A percentile compares a stretch with the other conserved stretches of the same genome.
Evolutionary conservation across 805 yeast genomes (phyloP).

Genomic region (Wickerhamomyces queroliae): DNA sequence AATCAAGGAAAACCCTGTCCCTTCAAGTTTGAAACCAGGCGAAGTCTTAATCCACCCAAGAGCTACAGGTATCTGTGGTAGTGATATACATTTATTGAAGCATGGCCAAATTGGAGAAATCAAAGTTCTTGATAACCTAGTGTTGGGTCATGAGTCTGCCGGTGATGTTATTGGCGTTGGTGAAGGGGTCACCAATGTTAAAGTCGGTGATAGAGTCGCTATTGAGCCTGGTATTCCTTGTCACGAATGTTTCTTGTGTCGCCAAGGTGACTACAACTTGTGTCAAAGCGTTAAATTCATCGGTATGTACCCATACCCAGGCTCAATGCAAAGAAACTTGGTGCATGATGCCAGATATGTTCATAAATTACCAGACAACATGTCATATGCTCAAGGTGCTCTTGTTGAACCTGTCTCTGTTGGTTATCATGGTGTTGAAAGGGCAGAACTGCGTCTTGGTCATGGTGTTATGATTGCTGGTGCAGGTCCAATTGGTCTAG

Average conservation of each 20-base stretch:
- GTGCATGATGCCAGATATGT: constrained; percentile 27
- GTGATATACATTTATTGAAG: constrained; percentile 65
- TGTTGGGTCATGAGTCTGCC: constrained; percentile 39
- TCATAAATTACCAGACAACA: constrained; percentile 31
- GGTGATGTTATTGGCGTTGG: constrained; percentile 46
- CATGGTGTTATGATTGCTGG: constrained; percentile 44
- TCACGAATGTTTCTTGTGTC: constrained; percentile 31
- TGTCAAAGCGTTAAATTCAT: constrained; percentile 32
- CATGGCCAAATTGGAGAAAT: constrained; percentile 58
- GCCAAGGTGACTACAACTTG: constrained; percentile 34
- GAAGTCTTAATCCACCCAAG: constrained; percentile 23
- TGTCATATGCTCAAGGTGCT: constrained; percentile 49
- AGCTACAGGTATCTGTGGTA: constrained; percentile 72
- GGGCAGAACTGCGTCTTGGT: constrained; percentile 44
- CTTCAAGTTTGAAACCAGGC: constrained; percentile 12
- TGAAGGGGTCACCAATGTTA: constrained; percentile 35
- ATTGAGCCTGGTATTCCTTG: constrained; percentile 54
- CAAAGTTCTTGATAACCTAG: constrained; percentile 28
- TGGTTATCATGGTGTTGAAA: constrained; percentile 44
- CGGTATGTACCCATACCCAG: constrained; percentile 32
- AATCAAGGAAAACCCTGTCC: constrained; percentile 8
- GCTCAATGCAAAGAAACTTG: constrained; percentile 33
- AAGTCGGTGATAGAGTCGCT: constrained; percentile 43
- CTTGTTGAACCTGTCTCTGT: constrained; percentile 50
- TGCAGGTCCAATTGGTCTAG: constrained; percentile 59